Conservation (phyloP, 2,329 filamentous ascomycete genomes). For the Pseudodiploospora longispora region DNA sequence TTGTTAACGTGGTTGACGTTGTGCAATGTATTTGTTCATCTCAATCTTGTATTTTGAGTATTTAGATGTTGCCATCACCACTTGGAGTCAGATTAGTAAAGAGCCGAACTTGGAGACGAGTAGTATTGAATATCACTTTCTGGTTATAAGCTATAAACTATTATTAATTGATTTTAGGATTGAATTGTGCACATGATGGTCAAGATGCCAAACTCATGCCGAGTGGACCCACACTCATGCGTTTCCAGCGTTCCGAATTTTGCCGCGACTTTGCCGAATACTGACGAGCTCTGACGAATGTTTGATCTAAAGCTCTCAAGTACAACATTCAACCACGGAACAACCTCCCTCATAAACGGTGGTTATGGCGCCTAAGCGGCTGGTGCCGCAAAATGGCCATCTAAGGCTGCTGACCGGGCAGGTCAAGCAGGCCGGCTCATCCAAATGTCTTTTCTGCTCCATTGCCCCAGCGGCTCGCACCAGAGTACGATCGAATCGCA, state of each 20-base stretch:
- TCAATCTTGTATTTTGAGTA: no score
- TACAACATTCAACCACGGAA: conserved; percentile 1
- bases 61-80: no score
- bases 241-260: conserved; percentile 5
- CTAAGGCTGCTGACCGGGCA: conserved; percentile 17
- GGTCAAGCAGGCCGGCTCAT: conserved; percentile 8
- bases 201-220: no score
- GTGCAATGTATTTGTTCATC: no score
- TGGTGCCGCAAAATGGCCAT: conserved; percentile 19
- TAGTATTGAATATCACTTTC: no score
- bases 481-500: conserved; percentile 12
- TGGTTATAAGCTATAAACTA: no score
- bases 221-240: no score
- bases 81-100: no score
- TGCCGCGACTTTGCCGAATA: conserved; percentile 10
- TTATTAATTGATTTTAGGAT: no score
- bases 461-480: conserved; percentile 14
- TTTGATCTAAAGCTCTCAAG: conserved; percentile 2
- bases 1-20: no score
- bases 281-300: conserved; percentile 3
- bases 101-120: no score
- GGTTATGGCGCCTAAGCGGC: conserved; percentile 22
- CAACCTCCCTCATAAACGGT: neutral
- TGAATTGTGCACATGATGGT: no score
- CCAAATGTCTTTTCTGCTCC: conserved; percentile 26